These are phyloP conservation scores for Juncus effusus DNA, from an alignment of 176 grass and related monocot species.

Conservation along the genomic window DNA sequence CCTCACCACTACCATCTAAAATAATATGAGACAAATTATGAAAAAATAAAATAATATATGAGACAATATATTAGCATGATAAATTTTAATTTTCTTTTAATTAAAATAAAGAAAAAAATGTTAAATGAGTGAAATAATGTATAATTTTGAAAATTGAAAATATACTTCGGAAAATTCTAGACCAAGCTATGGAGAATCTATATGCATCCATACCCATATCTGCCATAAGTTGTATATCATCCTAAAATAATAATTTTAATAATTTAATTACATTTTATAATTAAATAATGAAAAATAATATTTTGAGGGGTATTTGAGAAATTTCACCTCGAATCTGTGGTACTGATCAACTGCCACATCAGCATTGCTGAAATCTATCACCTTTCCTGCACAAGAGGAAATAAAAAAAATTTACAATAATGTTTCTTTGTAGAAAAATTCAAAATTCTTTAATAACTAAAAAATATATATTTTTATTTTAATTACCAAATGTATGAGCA, in stretches of 20 bases:
- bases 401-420: neutral
- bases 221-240: conserved; percentile 81
- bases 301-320: neutral
- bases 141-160: neutral
- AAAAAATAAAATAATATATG: conserved; percentile 1
- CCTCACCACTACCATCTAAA: conserved; percentile 63
- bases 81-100: neutral
- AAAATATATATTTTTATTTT: neutral
- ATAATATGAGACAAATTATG: neutral
- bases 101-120: neutral
- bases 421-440: neutral
- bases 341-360: conserved; percentile 94
- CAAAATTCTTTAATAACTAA: neutral
- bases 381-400: conserved; percentile 49
- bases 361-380: conserved; percentile 84
- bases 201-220: conserved; percentile 98
- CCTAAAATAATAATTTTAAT: conserved; percentile 32
- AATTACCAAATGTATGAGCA: conserved; percentile 72
- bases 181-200: conserved; percentile 89
- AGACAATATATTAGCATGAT: too few relatives aligned
- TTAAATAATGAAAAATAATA: neutral
- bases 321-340: conserved; percentile 67
- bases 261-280: neutral
- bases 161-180: conserved; percentile 78
- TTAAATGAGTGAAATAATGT: neutral